Evolutionary conservation across 2,329 filamentous ascomycete species (phyloP), one percentile per base, ranked within the genome.

Genomic region (Colletotrichum karsti): DNA sequence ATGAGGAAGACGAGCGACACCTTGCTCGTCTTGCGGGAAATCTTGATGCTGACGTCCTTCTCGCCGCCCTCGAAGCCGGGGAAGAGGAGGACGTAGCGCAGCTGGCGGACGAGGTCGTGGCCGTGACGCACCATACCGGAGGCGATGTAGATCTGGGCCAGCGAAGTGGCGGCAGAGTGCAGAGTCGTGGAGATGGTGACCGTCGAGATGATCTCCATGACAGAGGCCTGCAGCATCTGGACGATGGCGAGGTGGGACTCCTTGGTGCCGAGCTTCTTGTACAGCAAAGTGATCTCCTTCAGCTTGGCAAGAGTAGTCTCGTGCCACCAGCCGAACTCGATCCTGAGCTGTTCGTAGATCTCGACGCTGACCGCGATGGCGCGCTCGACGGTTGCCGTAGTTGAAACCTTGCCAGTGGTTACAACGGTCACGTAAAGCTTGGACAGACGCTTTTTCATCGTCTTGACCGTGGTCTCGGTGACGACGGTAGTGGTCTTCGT

Each of bases 31-130:
- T 77, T 75, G 2, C 74, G 72, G 2, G 78, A 73, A 10, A 84
- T 69, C 65, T 79, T 79, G 69, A 85, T 74, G 1, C 75, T 77
- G 12, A 81, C 74, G 12, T 63, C 64, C 37, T 64, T 63, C 42
- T 67, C 63, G 5, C 42, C 63, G 10, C 58, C 63, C 18, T 78
- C 77, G 1, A 75, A 79, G 41, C 81, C 78, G 20, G 82, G 82
- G 67, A 85, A 84, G 61, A 87, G 81, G 48, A 87, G 78, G 67
- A 87, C 81, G 28, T 83, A 80, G 30, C 84, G 84, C 18, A 88
- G 73, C 69, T 87, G 83, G 5, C 82, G 79, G 8, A 87, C 79
- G 1, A 87, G 73, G 63, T 83, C 75, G 48, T 79, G 72, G 39
- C 81, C 80, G 63, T 81, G 73, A 61, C 79, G 67, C 37, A 76